phyloP scores from a whole-genome alignment of 371 early-diverging fungal species.

The Mucor irregularis region DNA sequence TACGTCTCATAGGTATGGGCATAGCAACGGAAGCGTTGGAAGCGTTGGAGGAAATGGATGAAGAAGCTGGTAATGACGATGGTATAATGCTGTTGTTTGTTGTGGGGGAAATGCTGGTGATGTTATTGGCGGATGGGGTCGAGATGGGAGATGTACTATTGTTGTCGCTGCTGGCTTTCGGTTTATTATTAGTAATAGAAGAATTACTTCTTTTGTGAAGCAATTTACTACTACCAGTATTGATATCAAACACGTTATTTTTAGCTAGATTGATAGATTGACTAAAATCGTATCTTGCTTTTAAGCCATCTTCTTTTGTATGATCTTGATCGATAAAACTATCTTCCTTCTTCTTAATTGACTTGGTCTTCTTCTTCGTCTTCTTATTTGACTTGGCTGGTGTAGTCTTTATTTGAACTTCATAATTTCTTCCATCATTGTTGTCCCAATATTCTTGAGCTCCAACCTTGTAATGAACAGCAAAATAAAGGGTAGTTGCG shows the following conservation, averaged over 20 bases:
- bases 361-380: neutral
- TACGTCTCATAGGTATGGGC: slow-evolving; percentile 12
- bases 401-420: slow-evolving; percentile 9
- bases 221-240: too few relatives aligned
- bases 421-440: slow-evolving; percentile 23
- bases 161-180: neutral
- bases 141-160: too few relatives aligned
- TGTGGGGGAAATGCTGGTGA: neutral
- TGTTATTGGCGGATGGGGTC: neutral
- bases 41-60: neutral
- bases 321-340: neutral
- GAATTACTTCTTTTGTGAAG: too few relatives aligned
- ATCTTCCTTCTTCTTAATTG: neutral
- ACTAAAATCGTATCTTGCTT: slow-evolving; percentile 23
- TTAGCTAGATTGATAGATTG: slow-evolving; percentile 19
- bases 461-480: slow-evolving; percentile 34
- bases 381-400: neutral
- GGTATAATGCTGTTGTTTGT: neutral
- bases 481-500: slow-evolving; percentile 38
- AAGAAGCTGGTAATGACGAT: neutral
- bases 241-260: too few relatives aligned
- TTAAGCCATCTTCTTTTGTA: slow-evolving; percentile 6
- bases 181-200: too few relatives aligned
- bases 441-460: slow-evolving; percentile 26
- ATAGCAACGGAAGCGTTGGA: slow-evolving; percentile 5